Percentiles rank a stretch among this genome's conserved stretches.
Conservation (phyloP, 2,329 filamentous ascomycete genomes). For the Tolypocladium endophyticum region DNA sequence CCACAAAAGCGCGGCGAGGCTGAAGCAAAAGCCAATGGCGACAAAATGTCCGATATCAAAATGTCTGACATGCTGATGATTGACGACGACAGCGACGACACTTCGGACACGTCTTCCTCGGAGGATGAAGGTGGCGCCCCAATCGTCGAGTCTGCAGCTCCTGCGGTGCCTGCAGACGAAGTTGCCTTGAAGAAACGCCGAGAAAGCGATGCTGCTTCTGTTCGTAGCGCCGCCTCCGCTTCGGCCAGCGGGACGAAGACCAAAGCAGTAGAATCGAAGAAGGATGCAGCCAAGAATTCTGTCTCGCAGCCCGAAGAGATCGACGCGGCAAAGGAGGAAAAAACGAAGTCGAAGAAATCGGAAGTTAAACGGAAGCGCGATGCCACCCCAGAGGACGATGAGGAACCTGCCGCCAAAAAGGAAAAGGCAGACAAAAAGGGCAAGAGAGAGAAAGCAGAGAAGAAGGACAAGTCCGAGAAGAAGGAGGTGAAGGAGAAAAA, state of each 20-base stretch:
- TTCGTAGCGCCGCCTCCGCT: constrained; percentile 10
- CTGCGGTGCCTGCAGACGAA: constrained; percentile 16
- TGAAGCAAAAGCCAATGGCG: constrained; percentile 8
- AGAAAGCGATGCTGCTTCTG: constrained; percentile 17
- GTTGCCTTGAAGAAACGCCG: constrained; percentile 19
- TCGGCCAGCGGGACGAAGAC: constrained; percentile 6
- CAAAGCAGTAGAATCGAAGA: constrained; percentile 3
- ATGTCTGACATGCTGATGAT: constrained; percentile 3
- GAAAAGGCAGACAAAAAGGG: constrained; percentile 13
- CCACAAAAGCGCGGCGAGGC: constrained; percentile 9
- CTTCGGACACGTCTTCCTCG: constrained; percentile 8
- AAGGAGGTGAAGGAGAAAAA: constrained; percentile 3
- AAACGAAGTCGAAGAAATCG: constrained; percentile 12
- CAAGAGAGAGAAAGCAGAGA: constrained; percentile 6
- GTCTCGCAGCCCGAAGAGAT: not conserved
- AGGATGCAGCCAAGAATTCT: constrained; percentile 3
- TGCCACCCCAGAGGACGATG: constrained; percentile 11
- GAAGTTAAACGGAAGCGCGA: constrained; percentile 25
- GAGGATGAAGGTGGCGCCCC: constrained; percentile 13
- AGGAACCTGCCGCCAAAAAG: constrained; percentile 10
- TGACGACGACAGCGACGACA: not conserved
- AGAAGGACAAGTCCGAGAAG: constrained; percentile 10
- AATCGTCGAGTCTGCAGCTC: constrained; percentile 8
- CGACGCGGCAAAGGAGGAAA: constrained; percentile 12
- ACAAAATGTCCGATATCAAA: constrained; percentile 4